Conservation (phyloP, 805 yeast species). For the Jamesozyma piceae region DNA sequence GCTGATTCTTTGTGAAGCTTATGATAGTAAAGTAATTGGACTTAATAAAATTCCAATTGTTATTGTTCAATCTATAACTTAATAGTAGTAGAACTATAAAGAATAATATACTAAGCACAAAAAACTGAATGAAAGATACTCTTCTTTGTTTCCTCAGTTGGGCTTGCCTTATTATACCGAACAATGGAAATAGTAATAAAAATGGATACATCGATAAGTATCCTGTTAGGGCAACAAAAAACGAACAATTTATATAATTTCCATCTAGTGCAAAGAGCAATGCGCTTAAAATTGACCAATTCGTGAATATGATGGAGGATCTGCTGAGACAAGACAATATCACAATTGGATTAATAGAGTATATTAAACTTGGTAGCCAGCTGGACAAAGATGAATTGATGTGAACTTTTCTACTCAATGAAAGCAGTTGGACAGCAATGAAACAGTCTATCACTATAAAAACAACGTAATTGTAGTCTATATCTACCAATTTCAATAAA, state of each 20-base stretch:
- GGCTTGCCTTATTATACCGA: constrained; percentile 2
- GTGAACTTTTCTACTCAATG: constrained; percentile 21
- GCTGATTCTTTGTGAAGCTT: constrained; percentile 61
- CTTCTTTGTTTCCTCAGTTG: background rate
- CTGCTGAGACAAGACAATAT: constrained; percentile 58
- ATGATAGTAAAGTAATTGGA: constrained; percentile 51
- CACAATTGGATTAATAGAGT: constrained; percentile 74
- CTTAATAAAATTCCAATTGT: constrained; percentile 38
- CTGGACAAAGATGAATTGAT: constrained; percentile 10
- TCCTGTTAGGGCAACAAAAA: constrained; percentile 39
- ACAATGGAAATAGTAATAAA: constrained; percentile 46
- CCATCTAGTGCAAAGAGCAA: constrained; percentile 39
- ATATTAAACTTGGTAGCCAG: constrained; percentile 50
- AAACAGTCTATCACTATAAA: constrained; percentile 40
- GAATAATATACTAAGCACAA: constrained; percentile 1
- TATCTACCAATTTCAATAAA: background rate
- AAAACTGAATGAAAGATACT: background rate
- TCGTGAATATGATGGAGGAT: constrained; percentile 55
- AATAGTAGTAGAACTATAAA: constrained; percentile 22
- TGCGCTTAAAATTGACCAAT: constrained; percentile 44
- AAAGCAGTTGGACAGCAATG: constrained; percentile 42
- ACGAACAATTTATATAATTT: constrained; percentile 21
- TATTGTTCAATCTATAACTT: constrained; percentile 34
- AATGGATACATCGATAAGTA: constrained; percentile 57
- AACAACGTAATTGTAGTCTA: background rate